Base-by-base conservation (phyloP, 495 filamentous ascomycete genomes). In the Aspergillus mulundensis region DNA sequence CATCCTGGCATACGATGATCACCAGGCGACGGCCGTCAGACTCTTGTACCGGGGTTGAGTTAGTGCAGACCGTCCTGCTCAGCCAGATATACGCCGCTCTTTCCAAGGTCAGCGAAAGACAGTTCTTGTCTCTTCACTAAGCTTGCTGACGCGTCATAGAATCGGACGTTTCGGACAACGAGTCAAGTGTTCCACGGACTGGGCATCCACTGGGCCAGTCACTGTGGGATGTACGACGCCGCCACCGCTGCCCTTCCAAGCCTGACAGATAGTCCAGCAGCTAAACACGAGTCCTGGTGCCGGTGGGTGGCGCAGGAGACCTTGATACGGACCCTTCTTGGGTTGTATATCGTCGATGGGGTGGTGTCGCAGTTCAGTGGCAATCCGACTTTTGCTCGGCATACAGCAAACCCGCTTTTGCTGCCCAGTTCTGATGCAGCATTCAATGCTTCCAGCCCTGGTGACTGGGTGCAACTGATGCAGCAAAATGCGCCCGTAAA, bases 341-440 rank as follows among this genome's bases (percentile, higher is more conserved):
- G 47, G 5, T 14, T 50, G 4, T 50, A 50, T 23, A 50, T 50
- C 28, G 47, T 50, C 0, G 47, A 50, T 16, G 47, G 47, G 7
- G 47, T 39, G 25, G 47, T 50, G 6, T 50, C 47, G 15, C 47
- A 50, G n/a, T 50, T 50, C 14, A 50, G 47, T 16, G 30, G 47
- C 5, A 50, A 50, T 21, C 47, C 47, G 30, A 50, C 47, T 7
- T 50, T 50, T 38, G 47, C 47, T 10, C 47, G 47, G 15, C 47
- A 50, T 19, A 28, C 47, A 3, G 47, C 47, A 12, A 50, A 50
- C 47, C 47, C 47, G 1, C 30, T 50, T 18, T 8, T 19, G 25
- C 47, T 38, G 28, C 47, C 47, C 0, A 50, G 47, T 18, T 36
- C 14, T 19, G 47, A 50, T 21, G 28, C 25, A 2, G 47, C 30